A percentile compares a stretch with the other conserved stretches of the same genome.
phyloP scores from a whole-genome alignment of 2,329 filamentous ascomycete species.

The Pyricularia pennisetigena region DNA sequence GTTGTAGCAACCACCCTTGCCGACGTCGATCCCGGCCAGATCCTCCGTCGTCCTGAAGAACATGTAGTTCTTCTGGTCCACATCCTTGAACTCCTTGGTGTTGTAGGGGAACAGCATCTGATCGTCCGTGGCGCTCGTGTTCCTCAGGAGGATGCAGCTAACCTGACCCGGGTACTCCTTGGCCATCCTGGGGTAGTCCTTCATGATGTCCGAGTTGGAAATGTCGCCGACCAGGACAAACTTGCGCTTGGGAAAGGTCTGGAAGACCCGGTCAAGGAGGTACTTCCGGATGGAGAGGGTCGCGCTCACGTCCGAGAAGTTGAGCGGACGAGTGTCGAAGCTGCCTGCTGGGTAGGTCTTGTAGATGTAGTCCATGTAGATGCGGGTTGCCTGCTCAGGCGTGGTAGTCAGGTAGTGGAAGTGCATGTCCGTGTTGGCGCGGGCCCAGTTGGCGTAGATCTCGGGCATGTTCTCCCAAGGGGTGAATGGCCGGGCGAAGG shows the following conservation, averaged over 20 bases:
- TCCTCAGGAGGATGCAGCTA: constrained; percentile 68
- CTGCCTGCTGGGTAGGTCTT: constrained; percentile 66
- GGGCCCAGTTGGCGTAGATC: constrained; percentile 67
- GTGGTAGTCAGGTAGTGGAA: constrained; percentile 80
- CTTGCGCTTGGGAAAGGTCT: constrained; percentile 64
- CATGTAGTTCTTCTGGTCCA: constrained; percentile 64
- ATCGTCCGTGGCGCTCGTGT: constrained; percentile 59
- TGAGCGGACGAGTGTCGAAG: constrained; percentile 69
- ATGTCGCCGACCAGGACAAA: constrained; percentile 72
- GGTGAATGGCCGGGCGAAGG: constrained; percentile 60
- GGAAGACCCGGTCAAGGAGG: constrained; percentile 61
- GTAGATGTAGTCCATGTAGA: constrained; percentile 76
- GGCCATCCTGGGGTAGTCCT: constrained; percentile 49
- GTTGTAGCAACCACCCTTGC: constrained; percentile 55
- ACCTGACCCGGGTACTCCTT: constrained; percentile 61
- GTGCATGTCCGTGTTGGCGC: constrained; percentile 54
- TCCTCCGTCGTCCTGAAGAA: constrained; percentile 70
- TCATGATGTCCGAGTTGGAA: constrained; percentile 69
- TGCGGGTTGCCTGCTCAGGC: constrained; percentile 65
- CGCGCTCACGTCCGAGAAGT: constrained; percentile 67
- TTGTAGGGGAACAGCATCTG: constrained; percentile 66
- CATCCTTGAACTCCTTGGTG: constrained; percentile 57
- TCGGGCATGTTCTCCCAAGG: constrained; percentile 73
- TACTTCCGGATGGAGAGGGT: constrained; percentile 62
- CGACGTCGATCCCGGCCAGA: constrained; percentile 53